Evolutionary conservation across 2,329 filamentous ascomycete species (phyloP), one percentile per base, ranked within the genome.

Genomic region (Elsinoe ampelina): DNA sequence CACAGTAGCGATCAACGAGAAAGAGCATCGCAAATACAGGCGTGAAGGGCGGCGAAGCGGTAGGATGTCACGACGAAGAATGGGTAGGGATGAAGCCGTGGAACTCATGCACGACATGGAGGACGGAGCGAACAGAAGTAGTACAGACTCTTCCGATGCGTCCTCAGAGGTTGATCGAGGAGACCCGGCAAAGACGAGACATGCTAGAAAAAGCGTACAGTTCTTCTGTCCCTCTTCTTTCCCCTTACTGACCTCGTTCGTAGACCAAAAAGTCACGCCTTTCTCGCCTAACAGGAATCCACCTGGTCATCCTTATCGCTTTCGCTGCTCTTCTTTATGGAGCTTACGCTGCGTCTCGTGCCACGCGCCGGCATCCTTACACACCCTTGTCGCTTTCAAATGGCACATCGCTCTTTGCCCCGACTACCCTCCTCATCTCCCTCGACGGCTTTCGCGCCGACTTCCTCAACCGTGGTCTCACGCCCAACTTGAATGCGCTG

Each of bases 361-460:
- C 50, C 11, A 55, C 45, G 8, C 36, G 41, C 15, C 35, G 26
- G 52, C 12, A 52, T 39, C 11, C 19, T 22, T 62, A 63, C 47
- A 36, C 42, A 42, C 57, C 61, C 7, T 59, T 56, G 58, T 67
- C 67, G 8, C 67, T 81, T 20, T 84, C 78, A 13, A 98, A 98
- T 69, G 93, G 93, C 55, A 95, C 90, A 0, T 87, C 90, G 1
- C 74, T 89, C 3, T 98, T 97, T 68, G 86, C 84, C 8, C 90
- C 91, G 0, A 98, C 93, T 0, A 96, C 93, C 1, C 86, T 98
- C 58, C 77, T 97, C 55, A 87, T 98, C 67, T 96, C 91, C 45
- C 79, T 98, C 15, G 93, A 98, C 71, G 93, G 93, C 2, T 97
- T 98, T 74, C 85, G 93, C 13, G 92, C 93, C 17, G 93, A 97